A percentile compares a stretch with the other conserved stretches of the same genome.
Evolutionary conservation across 2,329 filamentous ascomycete species (phyloP).

Genomic region (Bipolaris gigantea): DNA sequence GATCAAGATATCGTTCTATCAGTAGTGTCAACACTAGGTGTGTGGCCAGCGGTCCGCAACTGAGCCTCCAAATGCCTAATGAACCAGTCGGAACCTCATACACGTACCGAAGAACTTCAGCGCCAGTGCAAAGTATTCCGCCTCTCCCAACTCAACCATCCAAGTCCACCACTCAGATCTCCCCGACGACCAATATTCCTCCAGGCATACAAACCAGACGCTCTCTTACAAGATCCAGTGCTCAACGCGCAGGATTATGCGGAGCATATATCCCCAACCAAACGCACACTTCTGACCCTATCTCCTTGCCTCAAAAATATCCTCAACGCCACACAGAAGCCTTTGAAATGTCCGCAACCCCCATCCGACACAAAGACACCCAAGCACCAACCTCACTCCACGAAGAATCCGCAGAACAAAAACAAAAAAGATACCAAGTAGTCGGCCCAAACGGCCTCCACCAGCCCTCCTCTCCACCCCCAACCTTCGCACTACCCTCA

Average conservation of each 20-base stretch:
- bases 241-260: background rate
- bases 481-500: background rate
- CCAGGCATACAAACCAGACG: background rate
- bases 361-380: background rate
- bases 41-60: slow-evolving; percentile 1
- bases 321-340: background rate
- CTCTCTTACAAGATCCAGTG: background rate
- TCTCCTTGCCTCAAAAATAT: background rate
- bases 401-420: background rate
- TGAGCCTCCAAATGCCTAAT: background rate
- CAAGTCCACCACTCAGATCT: background rate
- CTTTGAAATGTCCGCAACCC: slow-evolving; percentile 1
- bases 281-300: background rate
- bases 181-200: background rate
- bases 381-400: background rate
- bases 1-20: slow-evolving; percentile 18
- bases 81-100: background rate
- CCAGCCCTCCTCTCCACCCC: background rate
- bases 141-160: background rate
- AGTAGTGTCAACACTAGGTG: slow-evolving; percentile 13
- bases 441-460: slow-evolving; percentile 9
- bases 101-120: background rate
- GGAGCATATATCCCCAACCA: background rate
- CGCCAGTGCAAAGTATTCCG: background rate
- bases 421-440: slow-evolving; percentile 1